Conservation (phyloP, 176 grass and related monocot genomes). For the Aegilops tauschii region DNA sequence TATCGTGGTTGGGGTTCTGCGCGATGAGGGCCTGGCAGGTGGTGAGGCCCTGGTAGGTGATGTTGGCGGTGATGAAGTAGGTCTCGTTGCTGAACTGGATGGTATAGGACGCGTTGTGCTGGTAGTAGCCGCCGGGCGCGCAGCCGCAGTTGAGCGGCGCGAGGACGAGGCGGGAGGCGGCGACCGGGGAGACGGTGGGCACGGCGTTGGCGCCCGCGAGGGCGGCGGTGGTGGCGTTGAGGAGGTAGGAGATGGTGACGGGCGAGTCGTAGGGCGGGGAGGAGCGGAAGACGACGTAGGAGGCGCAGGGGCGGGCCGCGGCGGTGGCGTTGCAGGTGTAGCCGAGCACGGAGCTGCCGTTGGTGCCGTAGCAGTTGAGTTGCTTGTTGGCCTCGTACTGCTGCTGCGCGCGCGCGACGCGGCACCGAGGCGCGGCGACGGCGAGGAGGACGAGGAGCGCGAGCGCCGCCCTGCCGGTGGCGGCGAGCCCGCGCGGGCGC, state of each 20-base stretch:
- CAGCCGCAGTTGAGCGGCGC: slow-evolving; percentile 61
- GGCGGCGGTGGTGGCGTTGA: slow-evolving; percentile 10
- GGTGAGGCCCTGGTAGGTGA: slow-evolving; percentile 84
- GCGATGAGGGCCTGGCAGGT: slow-evolving; percentile 82
- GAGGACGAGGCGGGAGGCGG: slow-evolving; percentile 39
- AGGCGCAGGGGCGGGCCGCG: slow-evolving; percentile 14
- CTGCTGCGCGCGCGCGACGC: slow-evolving; percentile 47
- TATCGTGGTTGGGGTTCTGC: slow-evolving; percentile 55
- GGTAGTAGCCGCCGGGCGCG: slow-evolving; percentile 46
- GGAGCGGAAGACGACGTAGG: slow-evolving; percentile 61
- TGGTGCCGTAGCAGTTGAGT: slow-evolving; percentile 38
- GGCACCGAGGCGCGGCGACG: background rate
- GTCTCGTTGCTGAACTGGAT: slow-evolving; percentile 24
- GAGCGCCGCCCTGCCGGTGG: background rate
- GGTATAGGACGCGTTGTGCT: slow-evolving; percentile 67
- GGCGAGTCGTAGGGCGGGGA: slow-evolving; percentile 32
- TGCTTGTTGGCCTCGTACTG: slow-evolving; percentile 56
- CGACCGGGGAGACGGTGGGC: slow-evolving; percentile 17
- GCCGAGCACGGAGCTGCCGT: slow-evolving; percentile 58
- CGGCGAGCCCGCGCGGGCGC: background rate
- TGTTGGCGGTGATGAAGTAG: slow-evolving; percentile 69
- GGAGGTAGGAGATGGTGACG: slow-evolving; percentile 49
- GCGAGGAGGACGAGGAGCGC: slow-evolving; percentile 2
- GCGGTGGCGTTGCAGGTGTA: slow-evolving; percentile 62
- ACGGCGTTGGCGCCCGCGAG: slow-evolving; percentile 31